These are phyloP conservation scores for Phytophthora cryptogea DNA, from an alignment of 352 stramenopile genomes.

Conservation along the genomic window DNA sequence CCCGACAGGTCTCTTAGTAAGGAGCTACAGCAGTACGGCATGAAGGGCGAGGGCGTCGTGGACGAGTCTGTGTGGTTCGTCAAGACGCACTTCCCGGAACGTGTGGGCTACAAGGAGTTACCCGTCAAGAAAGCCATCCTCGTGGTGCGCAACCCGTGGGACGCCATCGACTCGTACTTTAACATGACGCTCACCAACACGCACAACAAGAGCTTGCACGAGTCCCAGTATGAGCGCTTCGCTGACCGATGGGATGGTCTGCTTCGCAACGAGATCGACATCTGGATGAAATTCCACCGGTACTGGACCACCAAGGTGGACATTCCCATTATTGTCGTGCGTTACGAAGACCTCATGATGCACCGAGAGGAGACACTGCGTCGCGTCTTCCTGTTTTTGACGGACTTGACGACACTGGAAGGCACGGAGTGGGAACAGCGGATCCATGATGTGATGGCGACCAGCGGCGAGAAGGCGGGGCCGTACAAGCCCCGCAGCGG, in stretches of 20 bases:
- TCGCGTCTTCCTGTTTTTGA: conserved; percentile 83
- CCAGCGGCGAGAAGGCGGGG: conserved; percentile 60
- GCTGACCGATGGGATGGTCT: conserved; percentile 89
- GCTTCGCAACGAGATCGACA: conserved; percentile 90
- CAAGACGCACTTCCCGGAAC: conserved; percentile 98
- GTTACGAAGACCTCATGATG: conserved; percentile 92
- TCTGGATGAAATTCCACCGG: conserved; percentile 91
- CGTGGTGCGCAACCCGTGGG: conserved; percentile 96
- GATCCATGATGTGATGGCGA: conserved; percentile 66
- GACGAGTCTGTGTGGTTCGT: conserved; percentile 96
- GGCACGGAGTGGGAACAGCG: conserved; percentile 77
- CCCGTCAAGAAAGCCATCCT: conserved; percentile 82
- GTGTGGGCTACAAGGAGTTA: conserved; percentile 90
- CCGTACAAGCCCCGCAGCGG: conserved; percentile 85
- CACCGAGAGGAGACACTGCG: conserved; percentile 79
- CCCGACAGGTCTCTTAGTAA: conserved; percentile 93
- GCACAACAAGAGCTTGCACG: conserved; percentile 91
- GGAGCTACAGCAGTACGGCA: conserved; percentile 88
- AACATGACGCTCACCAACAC: conserved; percentile 97
- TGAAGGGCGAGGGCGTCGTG: conserved; percentile 94
- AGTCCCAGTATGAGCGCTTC: conserved; percentile 89
- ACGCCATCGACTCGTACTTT: conserved; percentile 99
- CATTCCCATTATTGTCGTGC: conserved; percentile 90
- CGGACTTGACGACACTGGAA: conserved; percentile 60
- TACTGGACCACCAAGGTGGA: conserved; percentile 91